These are phyloP conservation scores for Cytospora leucostoma DNA, from an alignment of 2,329 filamentous ascomycete genomes.

Conservation along the genomic window DNA sequence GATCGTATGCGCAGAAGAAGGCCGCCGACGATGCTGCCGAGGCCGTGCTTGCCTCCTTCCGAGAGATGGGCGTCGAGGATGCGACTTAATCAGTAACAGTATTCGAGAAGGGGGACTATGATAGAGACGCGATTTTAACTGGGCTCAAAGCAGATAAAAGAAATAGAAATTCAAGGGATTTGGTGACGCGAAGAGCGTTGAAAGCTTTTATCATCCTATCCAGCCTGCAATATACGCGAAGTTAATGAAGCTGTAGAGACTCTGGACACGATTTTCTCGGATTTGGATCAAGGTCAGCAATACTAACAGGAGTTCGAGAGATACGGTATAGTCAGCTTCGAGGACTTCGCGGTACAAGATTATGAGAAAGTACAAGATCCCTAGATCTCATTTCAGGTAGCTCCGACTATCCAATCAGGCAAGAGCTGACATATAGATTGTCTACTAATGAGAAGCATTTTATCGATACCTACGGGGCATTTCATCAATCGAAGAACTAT, in stretches of 20 bases:
- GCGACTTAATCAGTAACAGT: background rate
- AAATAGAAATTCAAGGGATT: too few species aligned
- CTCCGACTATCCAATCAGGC: constrained; percentile 39
- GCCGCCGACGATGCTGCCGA: background rate
- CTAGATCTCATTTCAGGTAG: constrained; percentile 46
- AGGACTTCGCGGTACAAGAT: constrained; percentile 31
- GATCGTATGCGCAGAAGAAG: background rate
- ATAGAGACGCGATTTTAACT: too few species aligned
- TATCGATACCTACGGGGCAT: constrained; percentile 24
- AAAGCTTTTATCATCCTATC: too few species aligned
- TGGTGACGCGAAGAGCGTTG: too few species aligned
- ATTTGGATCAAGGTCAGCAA: too few species aligned
- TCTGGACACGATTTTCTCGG: too few species aligned
- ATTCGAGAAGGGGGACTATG: too few species aligned
- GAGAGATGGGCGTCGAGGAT: background rate
- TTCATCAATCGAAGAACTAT: constrained; percentile 32
- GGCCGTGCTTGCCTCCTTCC: background rate
- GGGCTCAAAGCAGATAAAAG: too few species aligned
- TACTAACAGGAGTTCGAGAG: too few species aligned
- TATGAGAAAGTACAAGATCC: constrained; percentile 30
- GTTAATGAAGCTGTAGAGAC: too few species aligned
- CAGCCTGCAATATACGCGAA: too few species aligned
- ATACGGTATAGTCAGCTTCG: constrained; percentile 32
- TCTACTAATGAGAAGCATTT: constrained; percentile 24
- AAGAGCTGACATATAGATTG: constrained; percentile 39